These are phyloP conservation scores for Metarhizium anisopliae DNA, from an alignment of 2,329 filamentous ascomycete species.

Conservation along the genomic window DNA sequence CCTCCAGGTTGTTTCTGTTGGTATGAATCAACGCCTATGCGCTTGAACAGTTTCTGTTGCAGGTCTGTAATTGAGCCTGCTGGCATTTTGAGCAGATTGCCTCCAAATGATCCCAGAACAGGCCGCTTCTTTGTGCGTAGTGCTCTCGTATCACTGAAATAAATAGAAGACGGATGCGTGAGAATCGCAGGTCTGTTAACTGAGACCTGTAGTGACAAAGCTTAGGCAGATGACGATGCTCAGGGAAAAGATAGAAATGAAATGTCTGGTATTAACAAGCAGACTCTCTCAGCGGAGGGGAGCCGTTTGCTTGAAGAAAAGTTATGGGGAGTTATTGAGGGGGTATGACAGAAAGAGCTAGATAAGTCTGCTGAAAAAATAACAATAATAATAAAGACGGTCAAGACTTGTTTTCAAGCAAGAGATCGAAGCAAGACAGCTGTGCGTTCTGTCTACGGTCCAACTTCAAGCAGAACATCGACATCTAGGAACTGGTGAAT, in stretches of 20 bases:
- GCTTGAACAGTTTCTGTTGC: conserved; percentile 28
- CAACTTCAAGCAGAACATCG: too few relatives aligned
- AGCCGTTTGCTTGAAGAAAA: not conserved
- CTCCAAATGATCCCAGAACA: not conserved
- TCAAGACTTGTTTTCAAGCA: too few relatives aligned
- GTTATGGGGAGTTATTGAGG: not conserved
- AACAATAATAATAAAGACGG: too few relatives aligned
- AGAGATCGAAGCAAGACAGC: too few relatives aligned
- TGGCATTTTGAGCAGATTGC: conserved; percentile 9
- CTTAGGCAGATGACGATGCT: not conserved
- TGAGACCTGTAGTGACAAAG: not conserved
- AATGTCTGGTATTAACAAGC: not conserved
- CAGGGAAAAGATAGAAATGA: not conserved
- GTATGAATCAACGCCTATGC: conserved; percentile 21
- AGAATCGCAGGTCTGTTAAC: not conserved
- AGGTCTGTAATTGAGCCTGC: conserved; percentile 21
- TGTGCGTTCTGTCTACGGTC: too few relatives aligned
- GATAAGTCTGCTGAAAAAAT: too few relatives aligned
- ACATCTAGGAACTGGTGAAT: too few relatives aligned
- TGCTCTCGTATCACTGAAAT: not conserved
- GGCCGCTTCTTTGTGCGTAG: not conserved
- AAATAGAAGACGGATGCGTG: not conserved
- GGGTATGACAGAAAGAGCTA: not conserved
- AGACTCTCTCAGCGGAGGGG: too few relatives aligned
- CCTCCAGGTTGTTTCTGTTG: not conserved